Conservation (phyloP, 345 rosid genomes). For the Gossypium raimondii region DNA sequence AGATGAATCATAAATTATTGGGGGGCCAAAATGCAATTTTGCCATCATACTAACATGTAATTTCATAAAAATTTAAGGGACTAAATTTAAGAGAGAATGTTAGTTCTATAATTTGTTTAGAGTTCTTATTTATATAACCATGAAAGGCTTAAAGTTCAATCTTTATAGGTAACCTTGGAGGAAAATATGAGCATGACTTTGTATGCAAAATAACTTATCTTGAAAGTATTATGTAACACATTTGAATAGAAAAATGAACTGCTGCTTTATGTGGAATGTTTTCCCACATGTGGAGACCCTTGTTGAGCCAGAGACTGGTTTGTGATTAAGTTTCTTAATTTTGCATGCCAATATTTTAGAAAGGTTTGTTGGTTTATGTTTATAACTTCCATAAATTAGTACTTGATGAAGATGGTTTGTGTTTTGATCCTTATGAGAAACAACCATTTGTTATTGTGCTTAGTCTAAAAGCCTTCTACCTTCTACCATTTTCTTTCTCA, state of each 20-base stretch:
- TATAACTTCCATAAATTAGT: neutral
- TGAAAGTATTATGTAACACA: neutral
- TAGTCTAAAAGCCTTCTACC: neutral
- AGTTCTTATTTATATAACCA: neutral
- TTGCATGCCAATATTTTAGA: neutral
- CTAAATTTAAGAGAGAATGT: neutral
- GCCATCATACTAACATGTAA: no score
- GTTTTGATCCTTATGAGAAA: neutral
- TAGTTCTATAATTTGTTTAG: neutral
- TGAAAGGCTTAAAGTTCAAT: neutral
- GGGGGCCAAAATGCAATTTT: no score
- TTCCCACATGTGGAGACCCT: neutral
- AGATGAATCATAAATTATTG: no score
- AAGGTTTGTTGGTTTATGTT: neutral
- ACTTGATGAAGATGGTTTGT: neutral
- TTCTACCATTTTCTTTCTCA: neutral
- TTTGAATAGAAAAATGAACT: neutral
- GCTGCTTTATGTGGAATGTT: neutral
- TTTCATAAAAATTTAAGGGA: no score
- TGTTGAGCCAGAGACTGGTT: neutral
- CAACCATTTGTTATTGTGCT: conserved; percentile 1
- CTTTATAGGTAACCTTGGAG: neutral
- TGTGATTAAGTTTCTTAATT: neutral
- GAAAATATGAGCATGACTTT: neutral
- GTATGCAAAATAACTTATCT: neutral